These are phyloP conservation scores for Starmerella lactis-condensi DNA, from an alignment of 805 yeast species.

Conservation along the genomic window DNA sequence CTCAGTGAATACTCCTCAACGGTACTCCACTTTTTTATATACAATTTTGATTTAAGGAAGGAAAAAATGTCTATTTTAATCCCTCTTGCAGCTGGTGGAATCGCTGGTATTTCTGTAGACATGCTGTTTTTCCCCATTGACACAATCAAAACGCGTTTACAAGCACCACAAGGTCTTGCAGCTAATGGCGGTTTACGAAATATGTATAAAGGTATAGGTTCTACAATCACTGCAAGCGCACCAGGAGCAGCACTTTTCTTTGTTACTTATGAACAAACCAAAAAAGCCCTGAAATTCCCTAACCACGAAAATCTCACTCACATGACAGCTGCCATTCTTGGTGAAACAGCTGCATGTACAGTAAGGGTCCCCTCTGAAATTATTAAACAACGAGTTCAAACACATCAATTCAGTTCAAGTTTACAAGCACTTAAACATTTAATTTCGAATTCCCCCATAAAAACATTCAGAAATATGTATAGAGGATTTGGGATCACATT, in stretches of 20 bases:
- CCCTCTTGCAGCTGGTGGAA: conserved; percentile 74
- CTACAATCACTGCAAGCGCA: conserved; percentile 86
- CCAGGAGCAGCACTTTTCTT: conserved; percentile 67
- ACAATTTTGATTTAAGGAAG: too few relatives aligned
- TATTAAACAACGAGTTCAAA: conserved; percentile 84
- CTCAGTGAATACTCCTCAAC: too few relatives aligned
- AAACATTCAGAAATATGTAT: conserved; percentile 41
- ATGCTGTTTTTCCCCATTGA: conserved; percentile 90
- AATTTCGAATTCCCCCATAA: conserved; percentile 25
- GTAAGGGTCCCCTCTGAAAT: conserved; percentile 96
- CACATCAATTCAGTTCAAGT: conserved; percentile 40
- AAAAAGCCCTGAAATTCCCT: conserved; percentile 6
- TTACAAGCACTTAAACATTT: conserved; percentile 47
- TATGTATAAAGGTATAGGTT: conserved; percentile 78
- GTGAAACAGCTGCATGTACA: conserved; percentile 83
- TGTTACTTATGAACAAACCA: conserved; percentile 51
- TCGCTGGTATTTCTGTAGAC: conserved; percentile 94
- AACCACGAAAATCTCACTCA: conserved; percentile 32
- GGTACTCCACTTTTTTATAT: too few relatives aligned
- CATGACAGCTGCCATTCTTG: conserved; percentile 73
- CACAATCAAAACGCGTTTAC: conserved; percentile 81
- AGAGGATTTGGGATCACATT: conserved; percentile 89
- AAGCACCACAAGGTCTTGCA: conserved; percentile 89
- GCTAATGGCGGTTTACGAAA: conserved; percentile 86
- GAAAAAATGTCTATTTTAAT: too few relatives aligned